Base-by-base conservation (phyloP, 2,329 filamentous ascomycete genomes). In the Aspergillus felis region DNA sequence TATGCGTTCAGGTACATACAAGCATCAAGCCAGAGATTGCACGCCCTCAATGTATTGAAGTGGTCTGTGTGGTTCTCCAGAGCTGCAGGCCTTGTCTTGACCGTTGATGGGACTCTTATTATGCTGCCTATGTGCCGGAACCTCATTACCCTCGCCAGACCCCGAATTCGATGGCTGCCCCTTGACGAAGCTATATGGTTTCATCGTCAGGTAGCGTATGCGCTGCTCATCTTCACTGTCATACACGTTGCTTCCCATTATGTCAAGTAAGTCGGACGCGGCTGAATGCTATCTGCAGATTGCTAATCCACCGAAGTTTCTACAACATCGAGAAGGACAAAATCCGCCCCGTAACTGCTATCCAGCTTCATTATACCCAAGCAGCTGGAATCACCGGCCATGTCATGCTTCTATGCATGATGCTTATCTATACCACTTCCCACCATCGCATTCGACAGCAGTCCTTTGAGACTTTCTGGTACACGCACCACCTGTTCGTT, bases 381-480 rank as follows among this genome's bases (percentile, higher is more conserved):
- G 84, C 92, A 51, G 92, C 91, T 68, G 94, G 94, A 60, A 89
- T 97, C 61, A 99, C 94, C 2, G 94, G 94, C 6, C 94, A 99
- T 75, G 84, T 97, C 61, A 99, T 99, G 94, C 84, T 97, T 27
- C 82, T 99, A n/a, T 97, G 92, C 82, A 99, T 99, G 94, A 79
- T 99, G 61, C 79, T 99, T 61, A 99, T 99, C 83, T 99, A 96
- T 78, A 99, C 94, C 1, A 97, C 92, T 0, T 89, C 94, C 2
- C 94, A 99, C 71, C 84, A 89, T 67, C 89, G 91, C 64, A 97
- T 99, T 64, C 89, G 94, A 55, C 93, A 97, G 73, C 94, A 99
- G 73, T 96, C 91, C 0, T 99, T 92, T 71, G 94, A 99, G 78
- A 95, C 93, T 0, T 99, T 99, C 74, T 99, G 94, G 94, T 99